These are phyloP conservation scores for Mycena maculata DNA, from an alignment of 768 basidiomycete species.

Conservation along the genomic window DNA sequence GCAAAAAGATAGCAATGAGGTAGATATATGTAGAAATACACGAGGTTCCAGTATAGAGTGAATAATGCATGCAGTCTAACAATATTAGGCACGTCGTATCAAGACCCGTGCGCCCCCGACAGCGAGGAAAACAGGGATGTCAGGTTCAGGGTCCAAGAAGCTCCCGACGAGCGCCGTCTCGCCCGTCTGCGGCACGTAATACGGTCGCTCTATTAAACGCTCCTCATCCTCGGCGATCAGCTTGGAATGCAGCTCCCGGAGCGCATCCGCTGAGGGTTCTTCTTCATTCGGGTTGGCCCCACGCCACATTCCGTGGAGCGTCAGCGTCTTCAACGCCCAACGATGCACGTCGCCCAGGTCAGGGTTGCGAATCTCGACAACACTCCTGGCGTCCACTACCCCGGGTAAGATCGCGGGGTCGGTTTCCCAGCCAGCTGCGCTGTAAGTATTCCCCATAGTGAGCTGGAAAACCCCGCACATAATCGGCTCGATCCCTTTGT, in stretches of 20 bases:
- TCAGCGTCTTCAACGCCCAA: not conserved
- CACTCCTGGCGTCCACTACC: not conserved
- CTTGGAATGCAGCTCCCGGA: constrained; percentile 9
- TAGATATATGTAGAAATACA: no score
- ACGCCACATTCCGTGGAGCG: constrained; percentile 21
- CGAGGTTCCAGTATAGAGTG: no score
- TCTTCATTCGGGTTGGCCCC: constrained; percentile 9
- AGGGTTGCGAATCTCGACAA: not conserved
- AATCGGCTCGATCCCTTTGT: constrained; percentile 1
- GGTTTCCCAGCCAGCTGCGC: not conserved
- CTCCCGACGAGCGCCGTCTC: constrained; percentile 6
- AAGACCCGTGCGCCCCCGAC: constrained; percentile 25
- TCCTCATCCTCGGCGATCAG: not conserved
- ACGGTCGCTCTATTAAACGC: not conserved
- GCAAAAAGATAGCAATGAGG: no score
- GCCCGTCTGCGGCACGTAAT: not conserved
- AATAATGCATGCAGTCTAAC: no score
- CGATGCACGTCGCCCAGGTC: not conserved
- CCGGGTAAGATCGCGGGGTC: not conserved
- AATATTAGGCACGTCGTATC: no score
- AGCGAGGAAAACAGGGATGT: constrained; percentile 4
- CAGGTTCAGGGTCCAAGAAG: constrained; percentile 7
- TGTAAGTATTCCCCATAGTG: not conserved
- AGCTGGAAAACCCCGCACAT: constrained; percentile 21
- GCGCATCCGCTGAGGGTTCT: constrained; percentile 1